Evolutionary conservation across 805 yeast species (phyloP).

Genomic region (Pichia cabralensis): DNA sequence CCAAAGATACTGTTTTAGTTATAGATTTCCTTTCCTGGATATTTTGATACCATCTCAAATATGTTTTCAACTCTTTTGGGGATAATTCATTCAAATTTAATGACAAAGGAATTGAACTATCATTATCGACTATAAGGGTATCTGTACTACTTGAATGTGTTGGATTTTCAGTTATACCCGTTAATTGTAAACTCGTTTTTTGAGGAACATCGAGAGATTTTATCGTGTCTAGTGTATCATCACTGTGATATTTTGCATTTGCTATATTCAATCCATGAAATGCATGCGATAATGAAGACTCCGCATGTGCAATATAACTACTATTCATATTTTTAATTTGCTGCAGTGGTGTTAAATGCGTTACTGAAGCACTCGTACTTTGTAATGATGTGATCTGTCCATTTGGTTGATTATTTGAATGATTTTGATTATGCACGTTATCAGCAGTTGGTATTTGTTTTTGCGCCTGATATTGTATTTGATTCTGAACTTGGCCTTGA

Average conservation of each 20-base stretch:
- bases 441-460: too few species aligned
- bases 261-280: slow-evolving; percentile 1
- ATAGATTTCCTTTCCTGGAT: slow-evolving; percentile 57
- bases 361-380: background rate
- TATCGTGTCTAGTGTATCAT: slow-evolving; percentile 4
- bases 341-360: too few species aligned
- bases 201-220: too few species aligned
- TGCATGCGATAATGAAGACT: slow-evolving; percentile 1
- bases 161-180: background rate
- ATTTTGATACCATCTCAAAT: slow-evolving; percentile 89
- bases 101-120: slow-evolving; percentile 46
- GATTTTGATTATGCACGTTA: background rate
- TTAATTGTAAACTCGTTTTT: too few species aligned
- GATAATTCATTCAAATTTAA: slow-evolving; percentile 61
- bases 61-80: slow-evolving; percentile 70
- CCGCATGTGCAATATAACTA: too few species aligned
- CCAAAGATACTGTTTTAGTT: slow-evolving; percentile 52
- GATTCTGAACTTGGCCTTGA: too few species aligned
- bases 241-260: slow-evolving; percentile 8
- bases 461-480: too few species aligned
- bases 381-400: too few species aligned
- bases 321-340: too few species aligned
- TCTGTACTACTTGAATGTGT: slow-evolving; percentile 21
- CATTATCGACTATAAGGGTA: slow-evolving; percentile 22
- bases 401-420: background rate